Evolutionary conservation across 129 eudicot genomes (phyloP).

Genomic region (Rutidosis leptorrhynchoides): DNA sequence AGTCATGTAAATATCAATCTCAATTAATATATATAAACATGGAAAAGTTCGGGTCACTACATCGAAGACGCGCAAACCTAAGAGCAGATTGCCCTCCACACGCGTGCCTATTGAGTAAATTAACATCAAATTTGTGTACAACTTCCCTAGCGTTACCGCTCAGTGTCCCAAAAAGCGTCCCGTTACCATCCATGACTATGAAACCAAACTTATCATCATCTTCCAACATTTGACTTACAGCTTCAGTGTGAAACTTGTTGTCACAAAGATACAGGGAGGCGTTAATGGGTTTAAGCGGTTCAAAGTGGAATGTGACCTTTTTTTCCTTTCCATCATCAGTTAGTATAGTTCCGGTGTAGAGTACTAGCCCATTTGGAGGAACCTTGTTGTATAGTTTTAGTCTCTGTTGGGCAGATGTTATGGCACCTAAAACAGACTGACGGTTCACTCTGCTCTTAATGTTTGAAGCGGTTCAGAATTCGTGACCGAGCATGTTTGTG

Average conservation of each 20-base stretch:
- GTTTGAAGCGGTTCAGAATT: slow-evolving; percentile 38
- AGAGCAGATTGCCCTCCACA: slow-evolving; percentile 41
- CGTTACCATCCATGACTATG: slow-evolving; percentile 39
- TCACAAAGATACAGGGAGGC: slow-evolving; percentile 42
- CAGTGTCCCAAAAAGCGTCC: slow-evolving; percentile 38
- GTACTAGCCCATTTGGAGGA: slow-evolving; percentile 39
- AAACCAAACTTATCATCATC: slow-evolving; percentile 38
- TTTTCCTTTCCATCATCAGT: slow-evolving; percentile 41
- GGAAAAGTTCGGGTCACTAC: no score
- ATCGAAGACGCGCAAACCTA: slow-evolving; percentile 39
- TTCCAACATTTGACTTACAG: slow-evolving; percentile 29
- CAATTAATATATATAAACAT: no score
- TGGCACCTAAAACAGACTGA: slow-evolving; percentile 39
- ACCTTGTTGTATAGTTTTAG: slow-evolving; percentile 40
- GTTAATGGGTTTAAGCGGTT: slow-evolving; percentile 36
- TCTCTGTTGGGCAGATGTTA: slow-evolving; percentile 42
- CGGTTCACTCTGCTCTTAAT: slow-evolving; percentile 40
- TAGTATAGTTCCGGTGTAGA: slow-evolving; percentile 38
- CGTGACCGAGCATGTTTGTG: slow-evolving; percentile 43
- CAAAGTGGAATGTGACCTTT: slow-evolving; percentile 39
- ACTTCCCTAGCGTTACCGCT: slow-evolving; percentile 37
- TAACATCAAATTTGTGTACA: slow-evolving; percentile 36
- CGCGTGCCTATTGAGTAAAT: slow-evolving; percentile 35
- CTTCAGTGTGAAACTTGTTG: slow-evolving; percentile 39
- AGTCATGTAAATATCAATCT: no score